A percentile compares a stretch with the other conserved stretches of the same genome.
Conservation (phyloP, 805 yeast genomes). For the Wickerhamomyces pijperi region DNA sequence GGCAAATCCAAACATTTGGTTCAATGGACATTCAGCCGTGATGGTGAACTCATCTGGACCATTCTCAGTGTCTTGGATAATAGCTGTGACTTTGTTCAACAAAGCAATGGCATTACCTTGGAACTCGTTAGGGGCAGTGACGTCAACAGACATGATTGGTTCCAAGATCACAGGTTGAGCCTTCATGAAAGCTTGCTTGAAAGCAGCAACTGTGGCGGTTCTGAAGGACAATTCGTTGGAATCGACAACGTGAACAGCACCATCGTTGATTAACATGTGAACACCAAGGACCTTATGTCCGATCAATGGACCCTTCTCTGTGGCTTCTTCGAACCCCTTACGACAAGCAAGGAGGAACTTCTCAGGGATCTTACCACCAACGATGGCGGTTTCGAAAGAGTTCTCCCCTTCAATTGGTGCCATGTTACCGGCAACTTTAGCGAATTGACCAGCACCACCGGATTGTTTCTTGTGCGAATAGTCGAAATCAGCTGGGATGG, state of each 20-base stretch:
- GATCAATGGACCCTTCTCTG: conserved; percentile 91
- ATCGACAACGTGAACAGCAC: conserved; percentile 95
- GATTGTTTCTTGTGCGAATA: conserved; percentile 95
- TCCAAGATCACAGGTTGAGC: conserved; percentile 85
- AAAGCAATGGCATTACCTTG: conserved; percentile 89
- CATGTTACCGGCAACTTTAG: conserved; percentile 84
- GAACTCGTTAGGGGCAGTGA: conserved; percentile 92
- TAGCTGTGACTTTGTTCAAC: conserved; percentile 83
- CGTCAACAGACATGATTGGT: conserved; percentile 90
- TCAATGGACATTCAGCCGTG: conserved; percentile 91
- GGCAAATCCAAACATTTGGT: conserved; percentile 93
- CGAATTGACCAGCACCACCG: conserved; percentile 99
- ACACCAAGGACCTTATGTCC: conserved; percentile 93
- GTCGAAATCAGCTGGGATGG: conserved; percentile 66
- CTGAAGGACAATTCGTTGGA: conserved; percentile 93
- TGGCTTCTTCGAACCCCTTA: conserved; percentile 89
- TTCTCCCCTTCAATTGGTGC: conserved; percentile 57
- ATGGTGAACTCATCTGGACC: conserved; percentile 91
- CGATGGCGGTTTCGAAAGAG: conserved; percentile 74
- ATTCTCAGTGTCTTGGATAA: conserved; percentile 88
- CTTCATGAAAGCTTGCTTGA: conserved; percentile 77
- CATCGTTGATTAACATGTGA: conserved; percentile 89
- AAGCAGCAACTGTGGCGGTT: conserved; percentile 85
- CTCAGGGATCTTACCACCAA: conserved; percentile 96
- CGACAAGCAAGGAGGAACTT: conserved; percentile 89